phyloP scores from a whole-genome alignment of 1,284 basidiomycete species.

The Cryptococcus hybrid region DNA sequence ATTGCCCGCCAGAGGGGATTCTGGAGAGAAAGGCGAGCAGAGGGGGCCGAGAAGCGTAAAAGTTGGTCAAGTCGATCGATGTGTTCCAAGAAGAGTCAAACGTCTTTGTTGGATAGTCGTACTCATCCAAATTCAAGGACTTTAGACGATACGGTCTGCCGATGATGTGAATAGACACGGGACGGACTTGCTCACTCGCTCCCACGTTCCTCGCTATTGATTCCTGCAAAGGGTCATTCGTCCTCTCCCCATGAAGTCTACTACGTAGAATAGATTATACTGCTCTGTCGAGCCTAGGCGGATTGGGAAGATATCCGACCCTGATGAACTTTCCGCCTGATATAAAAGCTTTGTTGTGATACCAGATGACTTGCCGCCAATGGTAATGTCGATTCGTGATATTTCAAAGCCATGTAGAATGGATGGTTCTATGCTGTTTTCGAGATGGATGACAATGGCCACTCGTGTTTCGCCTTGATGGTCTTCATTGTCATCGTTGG shows the following conservation, averaged over 20 bases:
- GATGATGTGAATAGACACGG: slow-evolving; percentile 72
- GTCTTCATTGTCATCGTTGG: slow-evolving; percentile 46
- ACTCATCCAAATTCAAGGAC: not conserved
- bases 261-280: slow-evolving; percentile 80
- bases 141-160: slow-evolving; percentile 60
- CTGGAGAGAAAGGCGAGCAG: slow-evolving; percentile 2
- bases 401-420: slow-evolving; percentile 62
- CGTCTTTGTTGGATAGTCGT: slow-evolving; percentile 62
- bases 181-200: slow-evolving; percentile 60
- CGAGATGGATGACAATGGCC: slow-evolving; percentile 79
- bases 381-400: slow-evolving; percentile 65
- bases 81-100: slow-evolving; percentile 88
- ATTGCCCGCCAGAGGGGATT: not conserved
- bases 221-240: slow-evolving; percentile 9
- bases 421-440: slow-evolving; percentile 46
- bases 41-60: slow-evolving; percentile 27
- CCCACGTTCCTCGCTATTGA: slow-evolving; percentile 23
- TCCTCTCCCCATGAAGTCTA: slow-evolving; percentile 51
- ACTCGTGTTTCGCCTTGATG: slow-evolving; percentile 77
- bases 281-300: slow-evolving; percentile 67
- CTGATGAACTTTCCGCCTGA: slow-evolving; percentile 43
- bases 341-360: slow-evolving; percentile 54
- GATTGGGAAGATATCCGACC: slow-evolving; percentile 66
- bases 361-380: slow-evolving; percentile 71
- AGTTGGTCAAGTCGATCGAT: slow-evolving; percentile 66